A percentile compares a stretch with the other conserved stretches of the same genome.
These are phyloP conservation scores for Kuraishia borneana DNA, from an alignment of 805 yeast species.

Conservation along the genomic window DNA sequence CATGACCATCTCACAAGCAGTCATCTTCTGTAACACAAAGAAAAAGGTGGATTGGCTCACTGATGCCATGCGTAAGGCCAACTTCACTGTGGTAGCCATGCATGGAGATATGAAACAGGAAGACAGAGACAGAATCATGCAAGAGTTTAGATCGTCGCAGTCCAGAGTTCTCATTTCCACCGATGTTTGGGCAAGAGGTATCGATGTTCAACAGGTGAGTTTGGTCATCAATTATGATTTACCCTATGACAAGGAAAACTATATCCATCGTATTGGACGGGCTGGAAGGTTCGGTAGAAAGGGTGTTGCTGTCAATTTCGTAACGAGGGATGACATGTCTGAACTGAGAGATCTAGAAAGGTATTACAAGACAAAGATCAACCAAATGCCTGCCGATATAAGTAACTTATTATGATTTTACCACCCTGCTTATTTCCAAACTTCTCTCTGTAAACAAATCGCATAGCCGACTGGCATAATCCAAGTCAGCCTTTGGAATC, in stretches of 20 bases:
- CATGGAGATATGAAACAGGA: slow-evolving; percentile 94
- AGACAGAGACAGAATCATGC: slow-evolving; percentile 91
- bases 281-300: slow-evolving; percentile 98
- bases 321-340: slow-evolving; percentile 68
- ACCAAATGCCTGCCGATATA: slow-evolving; percentile 81
- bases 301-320: slow-evolving; percentile 94
- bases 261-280: slow-evolving; percentile 96
- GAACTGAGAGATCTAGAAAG: slow-evolving; percentile 79
- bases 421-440: slow-evolving; percentile 7
- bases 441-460: slow-evolving; percentile 12
- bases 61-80: slow-evolving; percentile 57
- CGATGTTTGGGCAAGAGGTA: slow-evolving; percentile 96
- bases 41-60: slow-evolving; percentile 87
- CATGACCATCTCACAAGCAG: slow-evolving; percentile 92
- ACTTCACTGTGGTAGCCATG: slow-evolving; percentile 89
- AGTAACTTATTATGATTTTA: slow-evolving; percentile 6
- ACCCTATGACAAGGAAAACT: slow-evolving; percentile 84
- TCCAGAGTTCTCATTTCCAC: slow-evolving; percentile 89
- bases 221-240: slow-evolving; percentile 90
- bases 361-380: slow-evolving; percentile 82
- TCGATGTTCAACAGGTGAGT: slow-evolving; percentile 95
- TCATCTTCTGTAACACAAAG: slow-evolving; percentile 94
- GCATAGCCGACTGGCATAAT: slow-evolving; percentile 10
- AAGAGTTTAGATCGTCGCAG: slow-evolving; percentile 89
- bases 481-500: slow-evolving; percentile 11